These are phyloP conservation scores for Ophiostoma sp. DNA, from an alignment of 2,329 filamentous ascomycete genomes.

Conservation along the genomic window DNA sequence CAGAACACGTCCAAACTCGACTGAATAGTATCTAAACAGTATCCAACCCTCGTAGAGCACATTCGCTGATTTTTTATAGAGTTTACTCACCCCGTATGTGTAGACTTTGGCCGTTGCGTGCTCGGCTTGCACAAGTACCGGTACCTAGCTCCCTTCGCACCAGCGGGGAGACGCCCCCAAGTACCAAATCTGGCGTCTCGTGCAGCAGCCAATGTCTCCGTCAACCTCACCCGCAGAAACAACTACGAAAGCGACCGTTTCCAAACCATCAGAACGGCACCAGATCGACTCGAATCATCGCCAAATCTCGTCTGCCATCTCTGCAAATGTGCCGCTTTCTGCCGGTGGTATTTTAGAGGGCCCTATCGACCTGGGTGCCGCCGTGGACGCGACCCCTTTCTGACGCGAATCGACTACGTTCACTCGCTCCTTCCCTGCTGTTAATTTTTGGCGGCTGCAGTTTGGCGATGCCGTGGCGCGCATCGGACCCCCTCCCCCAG, in stretches of 20 bases:
- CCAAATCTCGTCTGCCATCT: constrained; percentile 45
- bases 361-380: constrained; percentile 42
- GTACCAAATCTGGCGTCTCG: constrained; percentile 25
- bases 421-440: constrained; percentile 23
- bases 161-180: constrained; percentile 16
- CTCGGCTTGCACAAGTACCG: neutral
- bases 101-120: neutral
- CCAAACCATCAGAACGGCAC: constrained; percentile 48
- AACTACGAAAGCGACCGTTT: constrained; percentile 40
- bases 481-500: constrained; percentile 9
- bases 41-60: neutral
- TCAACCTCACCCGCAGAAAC: constrained; percentile 27
- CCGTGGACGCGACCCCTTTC: constrained; percentile 47
- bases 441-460: constrained; percentile 19
- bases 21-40: too few relatives aligned
- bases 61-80: neutral
- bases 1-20: neutral
- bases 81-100: neutral
- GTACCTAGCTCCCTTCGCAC: constrained; percentile 11
- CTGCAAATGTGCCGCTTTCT: constrained; percentile 47
- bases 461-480: constrained; percentile 21
- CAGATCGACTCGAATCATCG: constrained; percentile 39
- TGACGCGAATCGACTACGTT: constrained; percentile 22
- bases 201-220: constrained; percentile 24
- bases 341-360: constrained; percentile 46